phyloP scores from a whole-genome alignment of 352 stramenopile species.

The Pythium sukuiense region DNA sequence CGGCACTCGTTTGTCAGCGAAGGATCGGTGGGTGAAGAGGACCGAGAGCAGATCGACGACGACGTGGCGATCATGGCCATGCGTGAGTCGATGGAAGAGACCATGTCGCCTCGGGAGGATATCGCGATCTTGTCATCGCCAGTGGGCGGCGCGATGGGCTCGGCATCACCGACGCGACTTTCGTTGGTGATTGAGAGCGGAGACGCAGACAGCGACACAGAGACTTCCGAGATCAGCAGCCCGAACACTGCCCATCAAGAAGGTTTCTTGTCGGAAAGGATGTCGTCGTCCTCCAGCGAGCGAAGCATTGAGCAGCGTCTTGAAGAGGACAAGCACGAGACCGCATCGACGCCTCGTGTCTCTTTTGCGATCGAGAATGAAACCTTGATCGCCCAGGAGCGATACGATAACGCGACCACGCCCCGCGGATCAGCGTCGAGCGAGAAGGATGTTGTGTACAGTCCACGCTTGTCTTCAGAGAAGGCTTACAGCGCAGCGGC shows the following conservation, averaged over 20 bases:
- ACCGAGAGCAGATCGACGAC: neutral
- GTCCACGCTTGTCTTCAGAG: neutral
- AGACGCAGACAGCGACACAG: neutral
- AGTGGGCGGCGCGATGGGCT: neutral
- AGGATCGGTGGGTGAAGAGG: conserved; percentile 9
- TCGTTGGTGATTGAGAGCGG: conserved; percentile 4
- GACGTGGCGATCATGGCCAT: neutral
- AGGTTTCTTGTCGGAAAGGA: conserved; percentile 11
- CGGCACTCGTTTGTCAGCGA: conserved; percentile 28
- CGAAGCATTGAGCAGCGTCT: neutral
- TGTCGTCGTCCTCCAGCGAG: conserved; percentile 15
- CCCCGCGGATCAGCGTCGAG: neutral
- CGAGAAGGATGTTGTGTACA: neutral
- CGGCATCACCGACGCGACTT: neutral
- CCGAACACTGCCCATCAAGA: neutral
- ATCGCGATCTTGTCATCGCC: neutral
- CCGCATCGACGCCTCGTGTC: no score
- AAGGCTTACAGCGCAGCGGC: neutral
- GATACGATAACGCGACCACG: conserved; percentile 1
- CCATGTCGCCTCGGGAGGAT: neutral
- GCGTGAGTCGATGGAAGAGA: neutral
- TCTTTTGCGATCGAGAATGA: neutral
- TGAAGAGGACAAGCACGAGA: neutral
- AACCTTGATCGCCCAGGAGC: neutral
- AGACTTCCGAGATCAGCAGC: neutral